phyloP scores from a whole-genome alignment of 2,329 filamentous ascomycete genomes.

The Sporothrix humicola region DNA sequence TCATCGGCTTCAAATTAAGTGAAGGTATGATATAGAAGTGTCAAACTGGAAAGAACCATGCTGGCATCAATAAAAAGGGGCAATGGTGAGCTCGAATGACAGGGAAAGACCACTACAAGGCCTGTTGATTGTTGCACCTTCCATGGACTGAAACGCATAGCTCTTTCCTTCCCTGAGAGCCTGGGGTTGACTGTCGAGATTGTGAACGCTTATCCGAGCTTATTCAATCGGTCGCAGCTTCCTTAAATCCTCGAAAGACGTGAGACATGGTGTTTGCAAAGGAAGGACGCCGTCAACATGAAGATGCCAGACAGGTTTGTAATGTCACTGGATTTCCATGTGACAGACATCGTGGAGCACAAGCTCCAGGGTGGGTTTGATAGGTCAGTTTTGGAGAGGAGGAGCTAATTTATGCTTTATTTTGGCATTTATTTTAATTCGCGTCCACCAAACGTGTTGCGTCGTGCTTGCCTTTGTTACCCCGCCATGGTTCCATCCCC shows the following conservation, averaged over 20 bases:
- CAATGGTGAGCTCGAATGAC: too few species aligned
- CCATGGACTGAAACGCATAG: too few species aligned
- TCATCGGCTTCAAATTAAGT: not conserved
- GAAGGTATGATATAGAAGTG: too few species aligned
- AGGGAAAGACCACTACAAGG: too few species aligned
- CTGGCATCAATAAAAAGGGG: too few species aligned
- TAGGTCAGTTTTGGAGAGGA: not conserved
- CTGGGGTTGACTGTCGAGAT: too few species aligned
- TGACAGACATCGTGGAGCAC: not conserved
- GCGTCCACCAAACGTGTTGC: not conserved
- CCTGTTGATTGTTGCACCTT: too few species aligned
- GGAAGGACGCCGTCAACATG: not conserved
- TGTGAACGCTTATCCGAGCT: too few species aligned
- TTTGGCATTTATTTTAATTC: not conserved
- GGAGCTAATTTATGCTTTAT: slow-evolving; percentile 9
- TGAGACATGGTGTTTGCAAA: too few species aligned
- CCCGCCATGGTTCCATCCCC: slow-evolving; percentile 16
- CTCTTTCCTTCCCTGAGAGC: too few species aligned
- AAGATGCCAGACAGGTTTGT: not conserved
- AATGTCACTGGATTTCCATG: not conserved
- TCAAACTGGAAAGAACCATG: not conserved
- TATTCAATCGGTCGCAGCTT: too few species aligned
- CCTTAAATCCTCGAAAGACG: too few species aligned
- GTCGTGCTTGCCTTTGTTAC: not conserved
- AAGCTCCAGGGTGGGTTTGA: not conserved